phyloP scores from a whole-genome alignment of 116 monocot species.

The Posidonia oceanica region DNA sequence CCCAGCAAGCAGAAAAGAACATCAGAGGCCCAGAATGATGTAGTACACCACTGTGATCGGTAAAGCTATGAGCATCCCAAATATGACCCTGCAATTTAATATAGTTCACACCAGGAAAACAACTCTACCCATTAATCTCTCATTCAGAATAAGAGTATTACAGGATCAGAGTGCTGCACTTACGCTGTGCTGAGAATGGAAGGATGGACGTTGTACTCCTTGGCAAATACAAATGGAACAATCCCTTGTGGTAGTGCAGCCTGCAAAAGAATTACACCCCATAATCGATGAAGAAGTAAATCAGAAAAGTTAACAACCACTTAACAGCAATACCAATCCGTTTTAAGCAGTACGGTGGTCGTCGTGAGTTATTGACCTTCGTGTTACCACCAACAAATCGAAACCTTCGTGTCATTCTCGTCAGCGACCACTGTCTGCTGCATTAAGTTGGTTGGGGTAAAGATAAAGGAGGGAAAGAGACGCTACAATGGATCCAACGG shows the following conservation, averaged over 20 bases:
- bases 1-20: no score
- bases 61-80: conserved; percentile 55
- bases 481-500: no score
- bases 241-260: conserved; percentile 39
- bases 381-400: no score
- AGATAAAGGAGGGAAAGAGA: no score
- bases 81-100: conserved; percentile 40
- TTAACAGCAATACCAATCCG: no score
- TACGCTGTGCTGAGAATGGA: conserved; percentile 39
- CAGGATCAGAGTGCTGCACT: background rate
- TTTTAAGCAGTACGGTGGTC: no score
- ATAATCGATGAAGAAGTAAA: background rate
- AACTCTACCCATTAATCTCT: background rate
- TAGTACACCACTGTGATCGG: conserved; percentile 50
- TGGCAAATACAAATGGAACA: conserved; percentile 32
- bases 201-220: conserved; percentile 33
- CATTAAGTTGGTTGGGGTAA: no score
- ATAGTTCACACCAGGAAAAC: no score
- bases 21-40: conserved; percentile 34
- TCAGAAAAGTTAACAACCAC: no score
- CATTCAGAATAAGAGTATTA: background rate
- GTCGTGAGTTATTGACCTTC: no score
- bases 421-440: no score
- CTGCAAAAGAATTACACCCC: conserved; percentile 3
- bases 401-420: no score